phyloP scores from a whole-genome alignment of 371 early-diverging fungal species.

The Fennellomyces sp. region DNA sequence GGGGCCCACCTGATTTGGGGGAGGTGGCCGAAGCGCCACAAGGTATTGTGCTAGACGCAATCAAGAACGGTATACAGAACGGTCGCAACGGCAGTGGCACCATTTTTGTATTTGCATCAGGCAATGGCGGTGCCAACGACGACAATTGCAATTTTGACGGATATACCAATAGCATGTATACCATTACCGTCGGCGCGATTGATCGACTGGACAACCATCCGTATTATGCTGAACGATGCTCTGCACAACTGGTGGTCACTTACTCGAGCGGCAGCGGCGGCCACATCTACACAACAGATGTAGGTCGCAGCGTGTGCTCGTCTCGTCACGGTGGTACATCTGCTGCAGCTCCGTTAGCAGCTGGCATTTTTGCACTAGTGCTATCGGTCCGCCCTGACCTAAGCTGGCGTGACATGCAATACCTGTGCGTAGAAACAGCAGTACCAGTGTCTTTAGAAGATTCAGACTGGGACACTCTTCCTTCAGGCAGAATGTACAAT shows the following conservation, averaged over 20 bases:
- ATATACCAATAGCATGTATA: slow-evolving; percentile 93
- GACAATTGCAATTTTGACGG: slow-evolving; percentile 98
- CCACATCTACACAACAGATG: slow-evolving; percentile 77
- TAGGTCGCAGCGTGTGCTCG: slow-evolving; percentile 63
- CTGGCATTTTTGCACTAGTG: slow-evolving; percentile 80
- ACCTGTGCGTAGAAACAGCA: slow-evolving; percentile 79
- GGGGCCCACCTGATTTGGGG: slow-evolving; percentile 93
- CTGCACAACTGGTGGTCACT: slow-evolving; percentile 85
- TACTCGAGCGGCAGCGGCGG: slow-evolving; percentile 76
- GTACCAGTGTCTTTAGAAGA: slow-evolving; percentile 70
- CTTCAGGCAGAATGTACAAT: slow-evolving; percentile 75
- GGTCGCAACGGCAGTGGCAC: slow-evolving; percentile 88
- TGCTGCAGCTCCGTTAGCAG: slow-evolving; percentile 88
- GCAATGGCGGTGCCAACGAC: slow-evolving; percentile 82
- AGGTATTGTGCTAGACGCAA: slow-evolving; percentile 76
- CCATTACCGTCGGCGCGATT: slow-evolving; percentile 91
- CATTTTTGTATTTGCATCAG: slow-evolving; percentile 93
- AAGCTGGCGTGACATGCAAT: slow-evolving; percentile 91
- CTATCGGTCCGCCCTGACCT: slow-evolving; percentile 77
- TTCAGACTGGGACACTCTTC: slow-evolving; percentile 64
- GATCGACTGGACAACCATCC: slow-evolving; percentile 79
- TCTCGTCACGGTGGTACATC: slow-evolving; percentile 84
- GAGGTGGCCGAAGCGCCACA: slow-evolving; percentile 82
- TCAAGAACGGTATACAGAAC: slow-evolving; percentile 78
- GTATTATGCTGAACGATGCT: slow-evolving; percentile 84